Conservation (phyloP, 768 basidiomycete genomes). For the Termitomyces sp. region DNA sequence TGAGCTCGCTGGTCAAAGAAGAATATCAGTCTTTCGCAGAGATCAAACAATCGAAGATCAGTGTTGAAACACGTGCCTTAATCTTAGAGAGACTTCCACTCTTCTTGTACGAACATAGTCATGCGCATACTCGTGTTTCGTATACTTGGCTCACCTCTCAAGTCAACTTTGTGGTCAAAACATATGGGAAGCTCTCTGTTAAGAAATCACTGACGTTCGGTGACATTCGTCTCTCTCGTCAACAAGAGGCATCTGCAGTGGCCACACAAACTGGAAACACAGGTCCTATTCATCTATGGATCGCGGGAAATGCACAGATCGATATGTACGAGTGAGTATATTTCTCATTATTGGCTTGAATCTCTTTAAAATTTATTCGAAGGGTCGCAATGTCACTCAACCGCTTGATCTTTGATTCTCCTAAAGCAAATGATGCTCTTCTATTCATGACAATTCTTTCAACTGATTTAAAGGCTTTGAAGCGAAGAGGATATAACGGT, state of each 20-base stretch:
- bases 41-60: slow-evolving; percentile 38
- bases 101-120: slow-evolving; percentile 86
- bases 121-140: slow-evolving; percentile 54
- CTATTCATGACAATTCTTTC: slow-evolving; percentile 92
- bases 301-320: slow-evolving; percentile 67
- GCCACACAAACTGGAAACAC: slow-evolving; percentile 42
- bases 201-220: slow-evolving; percentile 56
- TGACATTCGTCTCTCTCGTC: slow-evolving; percentile 39
- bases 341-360: background rate
- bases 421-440: slow-evolving; percentile 81
- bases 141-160: slow-evolving; percentile 60
- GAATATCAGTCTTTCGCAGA: slow-evolving; percentile 62
- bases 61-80: slow-evolving; percentile 48
- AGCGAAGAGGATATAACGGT: slow-evolving; percentile 85
- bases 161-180: slow-evolving; percentile 65
- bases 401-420: slow-evolving; percentile 68
- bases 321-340: slow-evolving; percentile 88
- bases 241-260: slow-evolving; percentile 70
- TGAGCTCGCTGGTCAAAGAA: slow-evolving; percentile 72
- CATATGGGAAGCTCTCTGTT: slow-evolving; percentile 58
- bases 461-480: slow-evolving; percentile 78
- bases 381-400: slow-evolving; percentile 86
- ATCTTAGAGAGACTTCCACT: slow-evolving; percentile 83
- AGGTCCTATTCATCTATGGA: slow-evolving; percentile 68
- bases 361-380: background rate